phyloP scores from a whole-genome alignment of 345 rosid species.

The Erysimum cheiranthoides region DNA sequence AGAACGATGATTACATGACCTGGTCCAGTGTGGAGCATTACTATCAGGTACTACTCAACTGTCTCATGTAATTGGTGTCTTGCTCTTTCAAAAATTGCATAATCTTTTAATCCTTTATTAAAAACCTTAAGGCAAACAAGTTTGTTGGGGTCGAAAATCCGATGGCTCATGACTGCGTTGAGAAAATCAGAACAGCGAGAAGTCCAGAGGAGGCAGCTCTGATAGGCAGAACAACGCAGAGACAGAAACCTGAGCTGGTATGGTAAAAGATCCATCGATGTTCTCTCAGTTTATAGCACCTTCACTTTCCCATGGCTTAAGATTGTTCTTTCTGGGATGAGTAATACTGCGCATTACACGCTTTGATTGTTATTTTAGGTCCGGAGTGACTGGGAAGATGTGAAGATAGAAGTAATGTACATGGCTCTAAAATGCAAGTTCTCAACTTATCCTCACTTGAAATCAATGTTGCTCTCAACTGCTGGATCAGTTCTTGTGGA shows the following conservation, averaged over 20 bases:
- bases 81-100: conserved; percentile 13
- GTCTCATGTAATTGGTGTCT: conserved; percentile 10
- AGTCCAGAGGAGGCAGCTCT: conserved; percentile 96
- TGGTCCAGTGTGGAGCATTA: conserved; percentile 90
- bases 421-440: conserved; percentile 82
- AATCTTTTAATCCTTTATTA: not conserved
- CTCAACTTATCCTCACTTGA: conserved; percentile 84
- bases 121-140: conserved; percentile 65
- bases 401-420: conserved; percentile 84
- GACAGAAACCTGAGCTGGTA: conserved; percentile 72
- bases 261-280: conserved; percentile 28
- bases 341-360: not conserved
- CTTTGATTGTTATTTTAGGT: conserved; percentile 54
- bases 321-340: too few species aligned
- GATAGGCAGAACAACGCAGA: conserved; percentile 74
- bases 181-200: conserved; percentile 63
- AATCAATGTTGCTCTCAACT: conserved; percentile 75
- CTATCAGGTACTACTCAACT: conserved; percentile 70
- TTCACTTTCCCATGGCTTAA: too few species aligned
- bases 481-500: conserved; percentile 83
- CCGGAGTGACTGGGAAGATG: conserved; percentile 76
- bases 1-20: conserved; percentile 56
- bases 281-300: too few species aligned
- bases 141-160: conserved; percentile 62
- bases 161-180: conserved; percentile 60